Evolutionary conservation across 306 rosid species (phyloP), one percentile per base, ranked within the genome.

Genomic region (Castanea crenata): DNA sequence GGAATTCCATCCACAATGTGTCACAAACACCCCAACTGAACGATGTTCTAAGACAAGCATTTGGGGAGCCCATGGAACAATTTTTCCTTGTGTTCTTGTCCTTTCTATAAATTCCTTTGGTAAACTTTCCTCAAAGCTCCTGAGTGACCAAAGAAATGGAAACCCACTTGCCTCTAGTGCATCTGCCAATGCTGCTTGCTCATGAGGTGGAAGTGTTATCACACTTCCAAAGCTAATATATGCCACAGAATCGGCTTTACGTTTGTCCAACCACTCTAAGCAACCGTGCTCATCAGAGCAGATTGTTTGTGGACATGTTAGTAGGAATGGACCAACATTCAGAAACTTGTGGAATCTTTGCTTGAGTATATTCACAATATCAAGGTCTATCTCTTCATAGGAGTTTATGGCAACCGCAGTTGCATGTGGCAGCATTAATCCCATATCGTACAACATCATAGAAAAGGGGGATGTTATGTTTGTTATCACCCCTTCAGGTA

Each of bases 1-100:
- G 0, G 92, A 89, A 57, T 91, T 92, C 97, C 97, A 92, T 3
- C 97, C 97, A 38, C 85, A 78, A 19, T 90, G 97, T 0, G 89
- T 90, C 21, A 90, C 70, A 71, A 88, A 89, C 68, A 70, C 91
- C 1, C 89, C 91, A 29, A 80, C 74, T 0, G 96, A 74, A 2
- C 70, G 2, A 76, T 92, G 92, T 14, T 38, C 71, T 11, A 90
- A 77, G 69, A 89, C 85, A 25, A 77, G 80, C 57, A 31, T 2
- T 54, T 92, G 97, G 0, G 92, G 91, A 0, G 93, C 90, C 97
- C 97, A 92, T 0, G 89, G 55, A 62, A 91, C 89, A 27, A 88
- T 25, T 58, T 86, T 92, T 3, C 96, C 97, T 18, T 29, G 62
- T 6, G 49, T 23, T 9, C 32, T 67, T 27, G 76, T 78, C 52